Evolutionary conservation across 768 basidiomycete species (phyloP).

Genomic region (Leccinellum albellum): DNA sequence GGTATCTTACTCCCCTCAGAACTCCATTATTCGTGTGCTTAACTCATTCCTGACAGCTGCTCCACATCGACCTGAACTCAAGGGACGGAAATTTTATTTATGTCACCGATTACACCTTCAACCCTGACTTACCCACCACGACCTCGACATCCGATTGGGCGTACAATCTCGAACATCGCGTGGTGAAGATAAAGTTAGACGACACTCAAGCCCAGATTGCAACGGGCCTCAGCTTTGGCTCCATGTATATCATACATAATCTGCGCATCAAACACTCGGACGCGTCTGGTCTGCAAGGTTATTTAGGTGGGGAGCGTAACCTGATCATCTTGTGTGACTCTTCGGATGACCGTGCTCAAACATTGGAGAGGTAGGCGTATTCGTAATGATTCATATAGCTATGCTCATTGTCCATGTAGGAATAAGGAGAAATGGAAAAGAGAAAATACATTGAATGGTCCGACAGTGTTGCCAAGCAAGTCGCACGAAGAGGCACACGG

Average conservation of each 20-base stretch:
- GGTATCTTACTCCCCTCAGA: slow-evolving; percentile 33
- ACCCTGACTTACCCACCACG: slow-evolving; percentile 38
- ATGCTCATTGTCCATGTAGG: slow-evolving; percentile 19
- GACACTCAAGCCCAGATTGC: slow-evolving; percentile 44
- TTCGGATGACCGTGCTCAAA: slow-evolving; percentile 14
- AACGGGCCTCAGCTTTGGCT: slow-evolving; percentile 37
- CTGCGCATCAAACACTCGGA: slow-evolving; percentile 39
- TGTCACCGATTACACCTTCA: slow-evolving; percentile 64
- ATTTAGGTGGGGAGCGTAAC: slow-evolving; percentile 26
- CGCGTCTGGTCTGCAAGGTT: slow-evolving; percentile 20
- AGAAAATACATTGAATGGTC: slow-evolving; percentile 16
- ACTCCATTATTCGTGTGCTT: neutral
- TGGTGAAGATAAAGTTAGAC: slow-evolving; percentile 51
- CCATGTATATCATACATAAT: slow-evolving; percentile 47
- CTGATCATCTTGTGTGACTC: slow-evolving; percentile 23
- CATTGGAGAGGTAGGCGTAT: slow-evolving; percentile 19
- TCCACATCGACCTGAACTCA: slow-evolving; percentile 37
- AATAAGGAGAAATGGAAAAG: slow-evolving; percentile 33
- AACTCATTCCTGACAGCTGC: slow-evolving; percentile 36
- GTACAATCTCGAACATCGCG: slow-evolving; percentile 43
- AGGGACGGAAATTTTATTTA: slow-evolving; percentile 41
- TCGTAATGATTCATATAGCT: neutral
- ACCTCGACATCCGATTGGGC: slow-evolving; percentile 36
- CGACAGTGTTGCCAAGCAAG: neutral
- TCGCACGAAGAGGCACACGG: slow-evolving; percentile 4